A percentile compares a stretch with the other conserved stretches of the same genome.
Conservation (phyloP, 2,329 filamentous ascomycete species). For the Alternaria sp. region DNA sequence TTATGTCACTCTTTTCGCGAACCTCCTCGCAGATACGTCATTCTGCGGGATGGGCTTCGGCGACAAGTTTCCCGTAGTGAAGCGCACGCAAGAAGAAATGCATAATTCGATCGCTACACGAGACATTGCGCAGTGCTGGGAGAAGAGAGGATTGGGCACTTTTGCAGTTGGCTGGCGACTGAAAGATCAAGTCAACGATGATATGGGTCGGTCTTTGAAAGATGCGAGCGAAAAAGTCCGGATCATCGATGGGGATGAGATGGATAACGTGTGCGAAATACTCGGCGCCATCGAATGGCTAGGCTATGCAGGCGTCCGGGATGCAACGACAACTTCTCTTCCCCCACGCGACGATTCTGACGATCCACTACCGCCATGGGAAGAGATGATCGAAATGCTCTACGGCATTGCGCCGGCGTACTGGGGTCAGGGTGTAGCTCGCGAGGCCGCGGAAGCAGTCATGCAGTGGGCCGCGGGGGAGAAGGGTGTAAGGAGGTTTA, state of each 20-base stretch:
- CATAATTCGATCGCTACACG: slow-evolving; percentile 11
- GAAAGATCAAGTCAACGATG: no score
- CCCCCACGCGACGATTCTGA: slow-evolving; percentile 7
- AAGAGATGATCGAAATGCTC: slow-evolving; percentile 25
- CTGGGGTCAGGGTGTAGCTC: slow-evolving; percentile 24
- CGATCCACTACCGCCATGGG: slow-evolving; percentile 18
- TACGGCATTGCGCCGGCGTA: slow-evolving; percentile 18
- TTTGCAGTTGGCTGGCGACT: slow-evolving; percentile 18
- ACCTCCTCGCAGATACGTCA: background rate
- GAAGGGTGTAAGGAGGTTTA: slow-evolving; percentile 17
- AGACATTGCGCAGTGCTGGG: slow-evolving; percentile 20
- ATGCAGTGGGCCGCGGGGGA: slow-evolving; percentile 22
- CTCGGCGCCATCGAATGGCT: slow-evolving; percentile 10
- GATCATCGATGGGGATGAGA: background rate
- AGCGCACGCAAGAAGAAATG: slow-evolving; percentile 14
- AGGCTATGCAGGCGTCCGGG: slow-evolving; percentile 27
- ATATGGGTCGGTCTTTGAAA: background rate
- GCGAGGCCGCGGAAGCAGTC: slow-evolving; percentile 22
- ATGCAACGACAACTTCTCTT: slow-evolving; percentile 25
- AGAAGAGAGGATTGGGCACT: slow-evolving; percentile 16
- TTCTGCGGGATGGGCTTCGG: slow-evolving; percentile 4
- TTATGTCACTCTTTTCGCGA: slow-evolving; percentile 2
- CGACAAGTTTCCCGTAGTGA: background rate
- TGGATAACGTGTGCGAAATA: background rate
- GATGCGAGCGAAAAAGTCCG: background rate